These are phyloP conservation scores for Dendryphion nanum DNA, from an alignment of 2,329 filamentous ascomycete genomes.

Conservation along the genomic window DNA sequence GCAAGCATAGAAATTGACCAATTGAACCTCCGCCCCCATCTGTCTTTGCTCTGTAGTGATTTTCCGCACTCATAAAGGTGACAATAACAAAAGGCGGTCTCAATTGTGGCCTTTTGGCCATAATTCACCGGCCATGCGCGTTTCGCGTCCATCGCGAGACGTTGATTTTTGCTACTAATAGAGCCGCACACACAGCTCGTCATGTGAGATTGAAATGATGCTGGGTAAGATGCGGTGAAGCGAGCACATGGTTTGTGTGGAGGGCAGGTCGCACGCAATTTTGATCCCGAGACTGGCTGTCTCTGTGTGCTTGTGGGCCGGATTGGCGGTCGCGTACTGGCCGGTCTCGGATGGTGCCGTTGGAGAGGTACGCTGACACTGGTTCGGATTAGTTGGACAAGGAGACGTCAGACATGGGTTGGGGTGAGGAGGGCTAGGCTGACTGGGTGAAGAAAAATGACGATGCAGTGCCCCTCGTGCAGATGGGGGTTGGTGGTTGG, in stretches of 20 bases:
- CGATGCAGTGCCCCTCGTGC: neutral
- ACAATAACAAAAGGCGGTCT: slow-evolving; percentile 19
- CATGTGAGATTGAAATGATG: slow-evolving; percentile 41
- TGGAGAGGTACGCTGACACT: neutral
- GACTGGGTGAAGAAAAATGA: no score
- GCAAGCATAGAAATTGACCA: no score
- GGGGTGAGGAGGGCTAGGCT: neutral
- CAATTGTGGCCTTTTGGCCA: slow-evolving; percentile 13
- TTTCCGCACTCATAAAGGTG: neutral
- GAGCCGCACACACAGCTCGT: slow-evolving; percentile 33
- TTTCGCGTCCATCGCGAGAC: slow-evolving; percentile 25
- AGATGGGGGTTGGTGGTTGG: neutral
- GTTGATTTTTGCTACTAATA: slow-evolving; percentile 42
- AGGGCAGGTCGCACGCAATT: slow-evolving; percentile 37
- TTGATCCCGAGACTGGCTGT: slow-evolving; percentile 38
- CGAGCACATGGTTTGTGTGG: slow-evolving; percentile 30
- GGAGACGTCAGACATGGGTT: neutral
- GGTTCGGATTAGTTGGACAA: neutral
- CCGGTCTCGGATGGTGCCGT: slow-evolving; percentile 16
- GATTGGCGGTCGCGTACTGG: slow-evolving; percentile 21
- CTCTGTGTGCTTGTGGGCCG: slow-evolving; percentile 37
- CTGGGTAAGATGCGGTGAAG: slow-evolving; percentile 36
- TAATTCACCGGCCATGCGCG: slow-evolving; percentile 8
- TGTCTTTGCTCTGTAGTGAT: slow-evolving; percentile 1
- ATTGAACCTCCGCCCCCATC: slow-evolving; percentile 15